Evolutionary conservation across 2,329 filamentous ascomycete species (phyloP), one percentile per base, ranked within the genome.

Genomic region (Fusarium oligoseptatum): DNA sequence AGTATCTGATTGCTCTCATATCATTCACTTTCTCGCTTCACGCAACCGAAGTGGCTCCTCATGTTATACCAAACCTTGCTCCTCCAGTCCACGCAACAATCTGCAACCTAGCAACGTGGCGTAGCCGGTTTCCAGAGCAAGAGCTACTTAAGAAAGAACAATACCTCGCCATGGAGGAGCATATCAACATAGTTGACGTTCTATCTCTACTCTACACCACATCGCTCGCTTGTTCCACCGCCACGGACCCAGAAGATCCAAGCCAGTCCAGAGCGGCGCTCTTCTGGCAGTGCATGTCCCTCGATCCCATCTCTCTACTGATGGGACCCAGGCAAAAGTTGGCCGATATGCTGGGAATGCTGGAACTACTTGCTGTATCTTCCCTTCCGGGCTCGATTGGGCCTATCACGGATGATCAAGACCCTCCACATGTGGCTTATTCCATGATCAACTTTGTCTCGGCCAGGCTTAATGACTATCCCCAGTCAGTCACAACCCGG

Each of bases 281-380:
- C 39, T 93, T 95, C 77, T 97, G 94, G 94, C 88, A 86, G 69
- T 83, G 87, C 41, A 89, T 95, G 70, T 88, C 92, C 4, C 88
- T 91, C 27, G 89, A 93, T 52, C 91, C 93, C 72, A 88, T 93
- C 11, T 83, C 94, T 14, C 85, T 93, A 65, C 88, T 94, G 76
- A 86, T 96, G 2, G 91, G 89, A 68, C 89, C 89, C 34, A 91
- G 91, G 64, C 93, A 95, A 70, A 88, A 89, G 1, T 83, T 90
- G 1, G 81, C 85, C 2, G 91, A 94, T 60, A 92, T 94, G 63
- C 83, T 89, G 2, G 85, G 88, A 32, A 92, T 92, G 84, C 84
- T 95, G 10, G 86, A 88, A 29, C 86, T 95, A 57, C 83, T 97
- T 2, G 87, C 88, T 39, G 93, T 92, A 0, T 94, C 93, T 6